Base-by-base conservation (phyloP, 305 asterid genomes). In the Fraxinus latifolia region DNA sequence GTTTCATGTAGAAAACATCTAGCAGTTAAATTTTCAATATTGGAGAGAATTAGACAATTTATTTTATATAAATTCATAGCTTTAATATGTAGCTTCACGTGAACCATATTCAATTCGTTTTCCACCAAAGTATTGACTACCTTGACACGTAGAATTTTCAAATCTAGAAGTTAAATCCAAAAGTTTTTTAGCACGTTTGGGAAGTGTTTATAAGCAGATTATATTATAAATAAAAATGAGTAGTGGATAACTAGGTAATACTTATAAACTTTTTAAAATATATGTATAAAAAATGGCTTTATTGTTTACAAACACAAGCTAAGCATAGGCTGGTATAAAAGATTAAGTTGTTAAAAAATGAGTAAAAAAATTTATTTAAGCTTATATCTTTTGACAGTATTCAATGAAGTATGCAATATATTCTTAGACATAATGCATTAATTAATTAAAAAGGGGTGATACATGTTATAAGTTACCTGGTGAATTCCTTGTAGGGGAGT, bases 401-500 rank as follows among this genome's bases (percentile, higher is more conserved):
- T 3, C 5, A 44, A 5, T 44, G 17, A 44, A 44, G 55, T 12
- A 44, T 2, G 15, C 47, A 7, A 39, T 1, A 39, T 39, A 39
- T 32, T 32, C 42, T 12, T 12, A 12, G 60, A 14, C n/a, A 47
- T 47, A 3, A 47, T 47, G 3, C 19, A 9, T 42, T 4, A 42
- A 42, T 42, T 42, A 37, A 37, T 8, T 39, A 39, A 8, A 39
- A 37, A 37, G 47, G 14, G 47, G 3, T 39, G 37, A 65, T 44
- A 44, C 17, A 12, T 11, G 53, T 42, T 11, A 42, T 44, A 37
- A 23, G 25, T 11, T 36, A 90, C 95, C 92, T 94, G 98, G 87
- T 93, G 95, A 80, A 93, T 84, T 21, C 97, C 97, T 76, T 85
- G 88, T 50, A 90, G 94, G 7, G 97, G 93, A 53, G 98, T 87